Conservation (phyloP, 257 asterid genomes). For the Solanum sparsipilum region DNA sequence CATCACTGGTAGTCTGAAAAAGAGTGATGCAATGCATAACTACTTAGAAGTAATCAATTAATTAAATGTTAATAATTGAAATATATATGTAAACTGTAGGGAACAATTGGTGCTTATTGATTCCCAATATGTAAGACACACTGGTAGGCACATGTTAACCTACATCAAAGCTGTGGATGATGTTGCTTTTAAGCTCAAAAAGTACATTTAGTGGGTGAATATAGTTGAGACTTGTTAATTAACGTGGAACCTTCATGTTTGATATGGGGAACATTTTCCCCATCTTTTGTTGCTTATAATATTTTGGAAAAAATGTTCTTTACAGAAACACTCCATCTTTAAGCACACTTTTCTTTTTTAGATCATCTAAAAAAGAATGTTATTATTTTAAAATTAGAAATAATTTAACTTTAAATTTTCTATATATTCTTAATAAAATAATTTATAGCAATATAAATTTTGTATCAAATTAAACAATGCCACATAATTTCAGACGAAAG, state of each 20-base stretch:
- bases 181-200: slow-evolving; percentile 19
- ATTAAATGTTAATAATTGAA: background rate
- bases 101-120: background rate
- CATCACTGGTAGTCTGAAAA: background rate
- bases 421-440: too few species aligned
- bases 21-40: background rate
- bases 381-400: too few species aligned
- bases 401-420: too few species aligned
- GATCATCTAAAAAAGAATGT: too few species aligned
- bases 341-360: too few species aligned
- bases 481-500: too few species aligned
- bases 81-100: background rate
- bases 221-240: slow-evolving; percentile 11
- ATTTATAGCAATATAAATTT: too few species aligned
- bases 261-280: background rate
- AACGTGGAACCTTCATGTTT: background rate
- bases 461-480: too few species aligned
- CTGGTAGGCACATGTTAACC: slow-evolving; percentile 5
- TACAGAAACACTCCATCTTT: background rate
- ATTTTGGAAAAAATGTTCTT: too few species aligned
- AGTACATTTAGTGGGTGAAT: background rate
- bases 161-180: background rate
- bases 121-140: background rate
- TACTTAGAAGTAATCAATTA: background rate
- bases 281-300: background rate